phyloP scores from a whole-genome alignment of 441 rosid species.

The Pelargonium cotyledonis region DNA sequence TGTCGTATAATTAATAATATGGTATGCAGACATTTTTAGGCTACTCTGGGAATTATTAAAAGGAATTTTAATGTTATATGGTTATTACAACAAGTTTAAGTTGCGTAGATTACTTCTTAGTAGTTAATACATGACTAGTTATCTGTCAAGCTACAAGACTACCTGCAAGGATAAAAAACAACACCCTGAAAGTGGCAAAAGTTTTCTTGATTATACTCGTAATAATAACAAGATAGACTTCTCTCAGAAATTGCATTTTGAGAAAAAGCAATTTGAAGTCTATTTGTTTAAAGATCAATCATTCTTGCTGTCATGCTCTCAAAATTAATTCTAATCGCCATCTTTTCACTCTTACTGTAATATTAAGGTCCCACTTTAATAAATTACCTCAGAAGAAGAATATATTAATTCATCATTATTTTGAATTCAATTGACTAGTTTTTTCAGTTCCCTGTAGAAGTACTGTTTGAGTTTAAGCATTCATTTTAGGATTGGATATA shows the following conservation, averaged over 20 bases:
- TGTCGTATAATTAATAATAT: not conserved
- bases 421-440: not conserved
- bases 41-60: not conserved
- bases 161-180: not conserved
- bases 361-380: not conserved
- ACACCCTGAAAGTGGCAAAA: not conserved
- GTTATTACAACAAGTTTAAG: not conserved
- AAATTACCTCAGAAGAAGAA: not conserved
- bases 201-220: not conserved
- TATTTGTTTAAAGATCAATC: not conserved
- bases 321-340: not conserved
- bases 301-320: not conserved
- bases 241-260: slow-evolving; percentile 3
- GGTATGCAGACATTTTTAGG: not conserved
- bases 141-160: not conserved
- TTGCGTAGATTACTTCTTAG: not conserved
- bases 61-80: not conserved
- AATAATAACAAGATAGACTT: slow-evolving; percentile 1
- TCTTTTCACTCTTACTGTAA: not conserved
- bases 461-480: slow-evolving; percentile 1
- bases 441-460: not conserved
- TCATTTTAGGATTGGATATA: not conserved
- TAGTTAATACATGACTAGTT: not conserved
- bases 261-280: not conserved
- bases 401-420: slow-evolving; percentile 4